Conservation (phyloP, 2,329 filamentous ascomycete species). For the Cyclaneusma minus region DNA sequence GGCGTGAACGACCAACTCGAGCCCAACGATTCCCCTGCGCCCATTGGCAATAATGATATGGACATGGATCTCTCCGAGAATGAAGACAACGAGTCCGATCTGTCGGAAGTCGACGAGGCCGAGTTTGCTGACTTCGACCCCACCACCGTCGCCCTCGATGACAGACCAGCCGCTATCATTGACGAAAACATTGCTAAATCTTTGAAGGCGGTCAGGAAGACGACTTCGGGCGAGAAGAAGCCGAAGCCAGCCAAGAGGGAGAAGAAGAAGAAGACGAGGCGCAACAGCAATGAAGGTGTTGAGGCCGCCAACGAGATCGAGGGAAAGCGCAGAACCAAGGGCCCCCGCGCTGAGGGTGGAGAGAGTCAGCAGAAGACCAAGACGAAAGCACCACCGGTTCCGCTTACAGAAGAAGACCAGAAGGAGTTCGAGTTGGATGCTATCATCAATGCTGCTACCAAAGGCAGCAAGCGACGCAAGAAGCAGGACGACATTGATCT, state of each 20-base stretch:
- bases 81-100: conserved; percentile 36
- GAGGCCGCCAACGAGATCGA: conserved; percentile 31
- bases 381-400: conserved; percentile 23
- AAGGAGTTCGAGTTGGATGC: no score
- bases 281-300: conserved; percentile 33
- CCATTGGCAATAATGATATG: conserved; percentile 15
- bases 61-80: conserved; percentile 26
- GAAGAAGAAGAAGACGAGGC: conserved; percentile 54
- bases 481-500: conserved; percentile 64
- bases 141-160: conserved; percentile 44
- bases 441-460: no score
- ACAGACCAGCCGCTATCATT: conserved; percentile 44
- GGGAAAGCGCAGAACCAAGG: conserved; percentile 29
- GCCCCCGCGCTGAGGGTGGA: conserved; percentile 24
- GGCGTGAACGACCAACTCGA: conserved; percentile 1
- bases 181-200: conserved; percentile 50
- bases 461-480: conserved; percentile 50
- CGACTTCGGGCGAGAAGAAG: conserved; percentile 55
- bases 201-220: conserved; percentile 48
- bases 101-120: conserved; percentile 55
- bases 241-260: conserved; percentile 49
- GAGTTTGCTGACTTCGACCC: conserved; percentile 58
- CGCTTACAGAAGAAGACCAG: conserved; percentile 61
- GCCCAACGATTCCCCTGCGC: not conserved
- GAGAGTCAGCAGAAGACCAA: conserved; percentile 34